Conservation (phyloP, 208 protist genomes). For the Phytomonas francai region DNA sequence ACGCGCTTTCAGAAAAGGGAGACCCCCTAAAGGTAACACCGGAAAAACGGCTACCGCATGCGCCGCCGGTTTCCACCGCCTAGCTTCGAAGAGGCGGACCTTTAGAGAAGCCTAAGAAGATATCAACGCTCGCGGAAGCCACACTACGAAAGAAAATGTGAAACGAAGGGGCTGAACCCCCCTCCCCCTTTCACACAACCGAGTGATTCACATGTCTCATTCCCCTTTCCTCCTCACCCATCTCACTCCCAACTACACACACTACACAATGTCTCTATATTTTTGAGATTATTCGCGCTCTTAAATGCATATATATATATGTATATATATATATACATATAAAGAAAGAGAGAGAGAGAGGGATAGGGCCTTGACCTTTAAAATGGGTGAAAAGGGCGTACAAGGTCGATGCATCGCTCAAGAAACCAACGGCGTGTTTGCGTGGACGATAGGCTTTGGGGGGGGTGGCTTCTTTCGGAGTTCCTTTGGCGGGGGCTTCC, state of each 20-base stretch:
- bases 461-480: slow-evolving; percentile 28
- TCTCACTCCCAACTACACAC: background rate
- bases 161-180: background rate
- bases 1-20: background rate
- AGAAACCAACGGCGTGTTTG: slow-evolving; percentile 22
- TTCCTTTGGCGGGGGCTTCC: slow-evolving; percentile 62
- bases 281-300: background rate
- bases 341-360: slow-evolving; percentile 3
- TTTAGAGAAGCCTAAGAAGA: background rate
- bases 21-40: background rate
- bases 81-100: background rate
- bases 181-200: background rate
- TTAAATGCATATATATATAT: background rate
- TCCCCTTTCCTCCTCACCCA: background rate
- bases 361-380: background rate
- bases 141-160: background rate
- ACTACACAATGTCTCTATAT: background rate
- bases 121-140: background rate
- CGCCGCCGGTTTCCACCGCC: background rate
- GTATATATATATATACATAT: background rate
- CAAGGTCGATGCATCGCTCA: slow-evolving; percentile 12
- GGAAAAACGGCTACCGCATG: background rate
- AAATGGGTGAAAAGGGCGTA: slow-evolving; percentile 15
- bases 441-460: slow-evolving; percentile 50
- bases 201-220: background rate